Base-by-base conservation (phyloP, 2,329 filamentous ascomycete genomes). In the Colletotrichum tofieldiae region DNA sequence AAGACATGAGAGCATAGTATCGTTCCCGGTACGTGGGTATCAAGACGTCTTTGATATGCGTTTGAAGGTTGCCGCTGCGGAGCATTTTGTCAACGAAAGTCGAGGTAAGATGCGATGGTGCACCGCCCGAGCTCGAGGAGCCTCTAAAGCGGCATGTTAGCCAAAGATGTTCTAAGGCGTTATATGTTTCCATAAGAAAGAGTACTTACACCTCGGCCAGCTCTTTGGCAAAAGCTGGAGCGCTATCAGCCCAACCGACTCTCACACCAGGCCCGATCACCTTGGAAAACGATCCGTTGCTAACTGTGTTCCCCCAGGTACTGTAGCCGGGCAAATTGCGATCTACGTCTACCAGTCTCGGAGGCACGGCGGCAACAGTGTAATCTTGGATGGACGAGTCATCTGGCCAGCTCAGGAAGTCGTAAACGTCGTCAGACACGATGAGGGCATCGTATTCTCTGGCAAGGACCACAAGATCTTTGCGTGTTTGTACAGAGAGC, bases 261-360 rank as follows among this genome's bases (percentile, higher is more conserved):
- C 96, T 88, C 58, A 93, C 82, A 0, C 96, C 96, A 0, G 96
- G 95, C 0, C 91, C 94, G 29, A 91, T 88, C 41, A 98, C 90
- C 81, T 98, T 98, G 79, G 91, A 94, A 81, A 98, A 98, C 3
- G 92, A 94, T n/a, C 93, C 95, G 79, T 98, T 98, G 77, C 93
- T 95, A 41, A 95, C 85, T 11, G 91, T 88, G 80, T 98, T 92
- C 6, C 96, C 95, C 79, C 95, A 98, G n/a, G 77, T 77, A 0
- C 75, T 73, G 0, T 80, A 81, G 23, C 91, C 84, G 11, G 85
- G 85, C 18, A 95, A 84, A 20, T 88, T 85, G 6, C 90, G 84
- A 80, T 98, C 95, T 65, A 98, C 84, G 78, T 98, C 94, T 18
- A 94, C 90, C 0, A 98, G 85, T 0, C 94, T 90, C 3, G 94